Conservation (phyloP, 2,329 filamentous ascomycete genomes). For the Cryphonectria japonica region DNA sequence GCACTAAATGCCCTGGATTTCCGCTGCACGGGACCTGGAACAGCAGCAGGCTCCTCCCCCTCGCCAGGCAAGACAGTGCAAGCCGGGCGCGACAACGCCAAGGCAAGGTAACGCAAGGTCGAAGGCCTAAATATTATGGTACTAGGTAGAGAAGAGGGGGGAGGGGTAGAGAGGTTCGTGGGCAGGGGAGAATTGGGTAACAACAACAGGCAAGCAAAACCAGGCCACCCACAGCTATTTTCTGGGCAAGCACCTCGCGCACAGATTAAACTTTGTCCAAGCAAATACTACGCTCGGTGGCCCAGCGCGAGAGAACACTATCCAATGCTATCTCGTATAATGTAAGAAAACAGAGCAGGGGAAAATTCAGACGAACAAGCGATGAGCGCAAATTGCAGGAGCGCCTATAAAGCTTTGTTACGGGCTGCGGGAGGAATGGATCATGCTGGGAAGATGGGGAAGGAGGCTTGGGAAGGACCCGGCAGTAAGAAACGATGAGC, state of each 20-base stretch:
- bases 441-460: neutral
- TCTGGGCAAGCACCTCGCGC: neutral
- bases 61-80: conserved; percentile 1
- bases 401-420: neutral
- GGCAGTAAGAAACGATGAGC: neutral
- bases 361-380: neutral
- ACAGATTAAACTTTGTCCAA: conserved; percentile 14
- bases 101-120: neutral
- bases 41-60: neutral
- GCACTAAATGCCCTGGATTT: neutral
- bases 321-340: neutral
- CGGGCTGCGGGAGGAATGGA: neutral
- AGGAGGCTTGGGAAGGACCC: neutral
- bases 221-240: neutral
- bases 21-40: neutral
- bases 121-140: neutral
- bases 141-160: neutral
- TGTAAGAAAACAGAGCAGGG: neutral
- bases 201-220: neutral
- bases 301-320: neutral
- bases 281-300: conserved; percentile 2
- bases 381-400: neutral
- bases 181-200: neutral
- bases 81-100: neutral
- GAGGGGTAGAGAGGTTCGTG: neutral